These are phyloP conservation scores for Venturia carpophila DNA, from an alignment of 2,329 filamentous ascomycete species.

Conservation along the genomic window DNA sequence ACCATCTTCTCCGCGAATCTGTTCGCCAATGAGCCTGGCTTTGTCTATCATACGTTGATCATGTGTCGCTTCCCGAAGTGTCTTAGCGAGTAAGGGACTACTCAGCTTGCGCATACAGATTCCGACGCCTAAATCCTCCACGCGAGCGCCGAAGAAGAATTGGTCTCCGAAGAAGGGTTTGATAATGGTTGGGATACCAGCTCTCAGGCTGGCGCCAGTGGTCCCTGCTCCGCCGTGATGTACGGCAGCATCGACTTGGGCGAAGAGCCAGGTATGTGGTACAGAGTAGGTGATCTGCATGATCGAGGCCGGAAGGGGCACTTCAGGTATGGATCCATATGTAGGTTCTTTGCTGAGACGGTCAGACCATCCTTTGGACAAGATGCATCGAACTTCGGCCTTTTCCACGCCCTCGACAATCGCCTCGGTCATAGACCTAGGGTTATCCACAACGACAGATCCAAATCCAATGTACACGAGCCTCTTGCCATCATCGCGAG, in stretches of 20 bases:
- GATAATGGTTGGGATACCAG: slow-evolving; percentile 87
- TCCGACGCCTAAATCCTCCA: slow-evolving; percentile 90
- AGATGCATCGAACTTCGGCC: slow-evolving; percentile 86
- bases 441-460: slow-evolving; percentile 88
- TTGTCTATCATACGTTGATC: slow-evolving; percentile 87
- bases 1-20: slow-evolving; percentile 79
- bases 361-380: slow-evolving; percentile 97
- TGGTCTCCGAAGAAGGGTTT: slow-evolving; percentile 98
- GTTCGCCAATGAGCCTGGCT: slow-evolving; percentile 71
- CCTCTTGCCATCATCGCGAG: slow-evolving; percentile 75
- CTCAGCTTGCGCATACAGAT: slow-evolving; percentile 85
- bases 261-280: slow-evolving; percentile 95
- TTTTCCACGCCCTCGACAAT: slow-evolving; percentile 86
- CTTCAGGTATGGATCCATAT: slow-evolving; percentile 39
- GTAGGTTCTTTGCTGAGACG: slow-evolving; percentile 44
- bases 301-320: slow-evolving; percentile 70
- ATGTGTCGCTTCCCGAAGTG: slow-evolving; percentile 85
- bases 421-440: slow-evolving; percentile 80
- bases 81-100: slow-evolving; percentile 73
- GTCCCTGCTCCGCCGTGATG: slow-evolving; percentile 95
- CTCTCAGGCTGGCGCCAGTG: slow-evolving; percentile 83
- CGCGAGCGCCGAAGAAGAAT: slow-evolving; percentile 84
- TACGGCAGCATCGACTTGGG: slow-evolving; percentile 84
- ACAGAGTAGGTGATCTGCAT: slow-evolving; percentile 73
- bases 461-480: slow-evolving; percentile 96